phyloP scores from a whole-genome alignment of 345 rosid species.

The Salix exigua region DNA sequence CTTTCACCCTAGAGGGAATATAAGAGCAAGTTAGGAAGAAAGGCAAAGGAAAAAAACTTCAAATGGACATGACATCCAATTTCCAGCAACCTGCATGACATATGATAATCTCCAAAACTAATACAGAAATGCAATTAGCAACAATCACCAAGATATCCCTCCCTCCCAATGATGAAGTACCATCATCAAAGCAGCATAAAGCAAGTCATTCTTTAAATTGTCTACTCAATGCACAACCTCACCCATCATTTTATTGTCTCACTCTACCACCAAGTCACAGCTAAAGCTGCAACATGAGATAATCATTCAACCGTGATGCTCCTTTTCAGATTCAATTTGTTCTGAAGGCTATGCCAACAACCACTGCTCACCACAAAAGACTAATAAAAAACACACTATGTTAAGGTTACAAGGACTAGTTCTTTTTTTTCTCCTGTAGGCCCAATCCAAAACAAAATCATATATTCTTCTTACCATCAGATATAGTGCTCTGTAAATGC shows the following conservation, averaged over 20 bases:
- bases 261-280: background rate
- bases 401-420: background rate
- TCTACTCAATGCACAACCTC: background rate
- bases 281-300: background rate
- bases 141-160: background rate
- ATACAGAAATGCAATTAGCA: background rate
- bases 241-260: background rate
- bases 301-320: background rate
- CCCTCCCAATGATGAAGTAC: background rate
- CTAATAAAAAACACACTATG: background rate
- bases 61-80: background rate
- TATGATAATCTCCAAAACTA: background rate
- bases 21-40: background rate
- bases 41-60: background rate
- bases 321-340: background rate
- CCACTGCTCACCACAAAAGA: background rate
- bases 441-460: background rate
- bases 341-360: background rate
- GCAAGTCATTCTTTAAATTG: background rate
- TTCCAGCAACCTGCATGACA: background rate
- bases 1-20: background rate
- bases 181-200: background rate
- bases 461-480: background rate
- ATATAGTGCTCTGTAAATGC: background rate
- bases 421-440: background rate